phyloP scores from a whole-genome alignment of 768 basidiomycete species.

The Tulasnella sp. region DNA sequence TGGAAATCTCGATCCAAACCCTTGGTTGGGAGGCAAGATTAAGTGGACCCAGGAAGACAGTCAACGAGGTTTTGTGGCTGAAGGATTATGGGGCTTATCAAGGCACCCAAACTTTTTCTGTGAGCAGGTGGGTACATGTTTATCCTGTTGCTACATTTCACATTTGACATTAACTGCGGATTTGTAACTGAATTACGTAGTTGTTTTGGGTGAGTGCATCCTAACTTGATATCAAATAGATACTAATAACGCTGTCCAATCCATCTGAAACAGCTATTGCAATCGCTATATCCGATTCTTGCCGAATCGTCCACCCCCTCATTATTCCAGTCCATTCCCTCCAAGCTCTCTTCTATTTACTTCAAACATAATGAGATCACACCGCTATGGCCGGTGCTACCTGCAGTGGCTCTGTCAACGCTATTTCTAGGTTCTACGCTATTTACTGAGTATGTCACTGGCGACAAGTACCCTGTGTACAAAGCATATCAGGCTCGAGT shows the following conservation, averaged over 20 bases:
- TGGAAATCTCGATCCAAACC: conserved; percentile 30
- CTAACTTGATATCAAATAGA: background rate
- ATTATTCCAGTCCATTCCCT: conserved; percentile 23
- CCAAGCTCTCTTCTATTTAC: background rate
- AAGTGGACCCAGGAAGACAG: conserved; percentile 53
- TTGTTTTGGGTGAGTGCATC: conserved; percentile 54
- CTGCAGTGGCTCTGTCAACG: conserved; percentile 46
- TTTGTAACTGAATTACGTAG: conserved; percentile 27
- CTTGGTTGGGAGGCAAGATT: conserved; percentile 55
- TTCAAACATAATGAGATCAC: conserved; percentile 9
- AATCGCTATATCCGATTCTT: conserved; percentile 47
- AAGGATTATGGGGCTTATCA: conserved; percentile 74
- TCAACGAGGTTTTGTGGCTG: conserved; percentile 69
- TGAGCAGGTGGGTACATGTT: conserved; percentile 35
- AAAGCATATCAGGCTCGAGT: conserved; percentile 62
- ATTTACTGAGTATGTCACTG: conserved; percentile 71
- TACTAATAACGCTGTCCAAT: too few species aligned
- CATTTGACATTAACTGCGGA: background rate
- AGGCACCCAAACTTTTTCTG: conserved; percentile 89
- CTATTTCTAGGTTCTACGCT: conserved; percentile 68
- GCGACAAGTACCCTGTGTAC: conserved; percentile 64
- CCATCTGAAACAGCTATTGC: conserved; percentile 37
- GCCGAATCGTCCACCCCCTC: conserved; percentile 17
- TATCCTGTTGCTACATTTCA: background rate
- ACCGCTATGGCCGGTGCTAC: conserved; percentile 33